Evolutionary conservation across 768 basidiomycete genomes (phyloP), one percentile per base, ranked within the genome.

Genomic region (Kondoa subrosea): DNA sequence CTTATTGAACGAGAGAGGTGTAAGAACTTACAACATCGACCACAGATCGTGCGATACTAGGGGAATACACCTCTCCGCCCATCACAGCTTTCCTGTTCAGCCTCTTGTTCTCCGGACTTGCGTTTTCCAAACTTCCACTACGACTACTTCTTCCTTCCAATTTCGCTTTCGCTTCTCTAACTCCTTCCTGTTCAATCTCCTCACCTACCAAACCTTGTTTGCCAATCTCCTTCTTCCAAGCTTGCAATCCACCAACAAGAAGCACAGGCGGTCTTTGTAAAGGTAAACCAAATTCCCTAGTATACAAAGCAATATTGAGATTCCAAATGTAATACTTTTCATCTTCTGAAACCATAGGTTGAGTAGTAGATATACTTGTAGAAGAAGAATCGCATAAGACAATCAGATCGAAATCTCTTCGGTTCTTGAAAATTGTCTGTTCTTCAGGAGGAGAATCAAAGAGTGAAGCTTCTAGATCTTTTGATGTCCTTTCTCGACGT

Each of bases 401-500:
- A 29, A 99, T 84, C 26, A 92, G 77, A 72, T 95, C 91, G 75
- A 88, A 93, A 72, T 87, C 86, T 73, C 91, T 84, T 56, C 93
- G 87, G 69, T 89, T 87, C 56, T 79, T 76, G 76, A 97, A 97
- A n/a, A 87, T 80, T 1, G 81, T 80, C 58, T 80, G 80, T 77
- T 96, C 92, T 50, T 81, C 75, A 40, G 81, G 80, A 1, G 92
- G 89, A 0, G 83, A 84, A 34, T 88, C 79, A 2, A 83, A 78
- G 67, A 95, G 82, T 0, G 88, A 81, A 68, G 86, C 81, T 76
- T 93, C 91, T 12, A 97, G 82, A 30, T 79, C 80, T 58, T 81
- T 76, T 1, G 84, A 82, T 2, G 82, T 26, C 4, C 57, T 57
- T 29, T 62, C 32, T 8, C n/a, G 33, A 25, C 65, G 60, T 1